phyloP scores from a whole-genome alignment of 2,329 filamentous ascomycete species.

The Alternaria triticimaculans region DNA sequence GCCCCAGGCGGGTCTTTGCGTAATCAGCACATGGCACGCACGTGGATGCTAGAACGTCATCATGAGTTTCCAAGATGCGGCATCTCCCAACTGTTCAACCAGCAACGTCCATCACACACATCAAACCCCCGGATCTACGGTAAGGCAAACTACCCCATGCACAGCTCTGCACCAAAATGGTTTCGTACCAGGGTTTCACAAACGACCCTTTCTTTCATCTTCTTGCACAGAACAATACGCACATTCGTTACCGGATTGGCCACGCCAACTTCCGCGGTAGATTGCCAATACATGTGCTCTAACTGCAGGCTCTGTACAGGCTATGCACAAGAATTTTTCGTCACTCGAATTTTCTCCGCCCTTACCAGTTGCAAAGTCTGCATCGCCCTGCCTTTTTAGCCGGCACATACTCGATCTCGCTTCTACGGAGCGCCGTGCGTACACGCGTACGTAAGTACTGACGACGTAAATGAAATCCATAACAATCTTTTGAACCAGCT shows the following conservation, averaged over 20 bases:
- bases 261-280: not conserved
- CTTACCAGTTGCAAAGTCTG: slow-evolving; percentile 3
- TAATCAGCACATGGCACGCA: slow-evolving; percentile 13
- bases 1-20: slow-evolving; percentile 12
- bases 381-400: slow-evolving; percentile 5
- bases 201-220: not conserved
- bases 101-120: slow-evolving; percentile 1
- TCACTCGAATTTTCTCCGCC: not conserved
- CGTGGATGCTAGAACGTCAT: slow-evolving; percentile 14
- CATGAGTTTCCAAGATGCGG: slow-evolving; percentile 3
- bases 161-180: not conserved
- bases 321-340: not conserved
- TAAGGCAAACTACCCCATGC: not conserved
- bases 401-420: not conserved
- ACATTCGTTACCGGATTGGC: not conserved
- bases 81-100: slow-evolving; percentile 1
- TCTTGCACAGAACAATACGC: slow-evolving; percentile 3
- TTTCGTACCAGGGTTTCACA: not conserved
- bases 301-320: slow-evolving; percentile 1
- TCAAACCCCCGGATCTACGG: slow-evolving; percentile 6
- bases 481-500: not conserved
- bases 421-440: not conserved
- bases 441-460: not conserved
- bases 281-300: slow-evolving; percentile 5
- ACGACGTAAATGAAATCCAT: not conserved